Percentiles rank a stretch among this genome's conserved stretches.
Evolutionary conservation across 1,284 basidiomycete species (phyloP).

Genomic region (Rhodotorula sp.): DNA sequence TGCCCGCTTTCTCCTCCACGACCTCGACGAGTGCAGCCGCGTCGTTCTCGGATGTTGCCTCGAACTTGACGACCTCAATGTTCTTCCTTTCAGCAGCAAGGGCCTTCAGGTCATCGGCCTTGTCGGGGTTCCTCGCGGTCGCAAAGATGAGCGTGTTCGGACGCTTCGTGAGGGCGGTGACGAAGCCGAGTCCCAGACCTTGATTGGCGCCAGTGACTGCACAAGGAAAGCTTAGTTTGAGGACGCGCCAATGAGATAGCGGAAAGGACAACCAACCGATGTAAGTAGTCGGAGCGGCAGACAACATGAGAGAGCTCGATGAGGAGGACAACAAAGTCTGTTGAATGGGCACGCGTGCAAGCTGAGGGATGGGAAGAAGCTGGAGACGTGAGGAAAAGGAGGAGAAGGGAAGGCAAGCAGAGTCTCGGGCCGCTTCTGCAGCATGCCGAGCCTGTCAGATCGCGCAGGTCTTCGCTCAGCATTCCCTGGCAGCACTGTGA

Average conservation of each 20-base stretch:
- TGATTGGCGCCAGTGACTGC: slow-evolving; percentile 17
- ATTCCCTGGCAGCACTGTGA: too few relatives aligned
- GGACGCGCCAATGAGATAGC: too few relatives aligned
- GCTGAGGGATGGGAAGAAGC: neutral
- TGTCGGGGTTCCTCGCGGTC: slow-evolving; percentile 33
- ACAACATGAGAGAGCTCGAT: neutral
- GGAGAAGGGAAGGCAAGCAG: neutral
- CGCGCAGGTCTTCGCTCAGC: too few relatives aligned
- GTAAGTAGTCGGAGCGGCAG: neutral
- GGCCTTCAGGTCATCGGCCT: slow-evolving; percentile 3
- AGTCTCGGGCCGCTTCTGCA: too few relatives aligned
- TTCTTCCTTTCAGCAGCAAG: neutral
- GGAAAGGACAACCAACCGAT: neutral
- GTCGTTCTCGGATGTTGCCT: slow-evolving; percentile 7
- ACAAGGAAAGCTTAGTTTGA: neutral
- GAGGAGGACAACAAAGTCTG: too few relatives aligned
- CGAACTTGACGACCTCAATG: slow-evolving; percentile 25
- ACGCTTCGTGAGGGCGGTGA: slow-evolving; percentile 24
- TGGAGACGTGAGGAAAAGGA: neutral
- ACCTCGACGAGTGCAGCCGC: slow-evolving; percentile 7
- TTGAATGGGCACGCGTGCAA: too few relatives aligned
- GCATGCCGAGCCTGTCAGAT: too few relatives aligned
- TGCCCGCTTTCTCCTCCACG: slow-evolving; percentile 16
- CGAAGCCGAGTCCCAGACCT: slow-evolving; percentile 36
- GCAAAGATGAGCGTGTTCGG: slow-evolving; percentile 38